Base-by-base conservation (phyloP, 176 grass and related monocot species). In the Oryza meridionalis region DNA sequence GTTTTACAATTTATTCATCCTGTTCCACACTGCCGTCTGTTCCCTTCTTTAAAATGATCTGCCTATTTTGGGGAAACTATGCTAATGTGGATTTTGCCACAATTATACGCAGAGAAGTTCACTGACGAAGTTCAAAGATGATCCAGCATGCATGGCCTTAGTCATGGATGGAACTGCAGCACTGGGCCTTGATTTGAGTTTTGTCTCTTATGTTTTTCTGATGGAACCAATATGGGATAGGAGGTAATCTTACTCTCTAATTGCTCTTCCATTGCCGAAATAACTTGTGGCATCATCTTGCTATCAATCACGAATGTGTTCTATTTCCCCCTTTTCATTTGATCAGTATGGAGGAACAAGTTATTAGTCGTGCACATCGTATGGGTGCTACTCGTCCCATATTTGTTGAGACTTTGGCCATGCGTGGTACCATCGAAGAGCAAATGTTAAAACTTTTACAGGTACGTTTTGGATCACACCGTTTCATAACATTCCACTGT, bases 191-290 rank as follows among this genome's bases (percentile, higher is more conserved):
- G 95, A 97, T 89, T 86, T 97, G 91, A 98, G 96, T 80, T 98
- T 98, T 85, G 96, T 95, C 67, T 77, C 89, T 43, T 65, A 86
- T 81, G 96, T 98, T 76, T 98, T 98, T 75, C 88, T 98, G 76
- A 98, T 98, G 96, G 96, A 98, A 86, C 96, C 96, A 74, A 98
- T 98, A 79, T 98, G 96, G 96, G 93, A 98, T 62, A 93, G 93
- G 82, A 98, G 96, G 96, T 92, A 89, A 81, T 79, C 26, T 53
- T 37, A 50, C 12, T 76, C 3, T 68, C 75, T 19, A 40, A 65
- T 42, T 43, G n/a, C 17, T 67, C 27, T 55, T 17, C 51, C 16
- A 21, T 58, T 58, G 19, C 17, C 19, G 12, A 58, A 58, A 58
- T n/a, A 58, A 42, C 79, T 53, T 69, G 14, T 13, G 46, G 33